phyloP scores from a whole-genome alignment of 176 grass and related monocot genomes.

The Cenchrus americanus region DNA sequence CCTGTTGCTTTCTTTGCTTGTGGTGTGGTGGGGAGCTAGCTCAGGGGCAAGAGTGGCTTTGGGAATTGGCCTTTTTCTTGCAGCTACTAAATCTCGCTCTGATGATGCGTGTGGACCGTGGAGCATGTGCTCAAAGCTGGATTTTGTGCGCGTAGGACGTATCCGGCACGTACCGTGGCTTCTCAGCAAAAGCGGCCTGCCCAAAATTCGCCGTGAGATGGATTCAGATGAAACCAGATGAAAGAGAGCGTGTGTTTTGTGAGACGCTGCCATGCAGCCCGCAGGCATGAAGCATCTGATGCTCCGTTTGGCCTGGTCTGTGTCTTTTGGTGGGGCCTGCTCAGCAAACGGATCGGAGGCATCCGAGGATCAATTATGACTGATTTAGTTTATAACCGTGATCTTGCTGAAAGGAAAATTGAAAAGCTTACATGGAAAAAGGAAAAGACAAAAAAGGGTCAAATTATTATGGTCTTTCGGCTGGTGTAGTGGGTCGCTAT shows the following conservation, averaged over 20 bases:
- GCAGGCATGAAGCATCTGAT: background rate
- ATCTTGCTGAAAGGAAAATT: background rate
- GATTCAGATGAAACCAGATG: background rate
- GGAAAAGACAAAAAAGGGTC: no score
- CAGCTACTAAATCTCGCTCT: background rate
- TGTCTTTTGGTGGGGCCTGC: background rate
- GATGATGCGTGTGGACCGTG: background rate
- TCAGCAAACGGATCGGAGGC: background rate
- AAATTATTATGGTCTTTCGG: no score
- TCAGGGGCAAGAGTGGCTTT: background rate
- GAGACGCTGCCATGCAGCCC: no score
- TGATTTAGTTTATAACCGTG: background rate
- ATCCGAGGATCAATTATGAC: background rate
- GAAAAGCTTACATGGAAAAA: background rate
- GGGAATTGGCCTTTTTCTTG: constrained; percentile 21
- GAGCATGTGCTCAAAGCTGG: constrained; percentile 15
- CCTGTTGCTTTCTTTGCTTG: background rate
- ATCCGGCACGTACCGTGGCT: background rate
- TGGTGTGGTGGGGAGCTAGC: background rate
- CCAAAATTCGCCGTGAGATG: background rate
- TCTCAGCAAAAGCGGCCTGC: background rate
- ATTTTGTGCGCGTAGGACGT: background rate
- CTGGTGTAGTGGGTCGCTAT: no score
- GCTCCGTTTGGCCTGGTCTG: background rate
- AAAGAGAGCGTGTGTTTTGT: background rate